phyloP scores from a whole-genome alignment of 768 basidiomycete species.

The Auricularia sp. region DNA sequence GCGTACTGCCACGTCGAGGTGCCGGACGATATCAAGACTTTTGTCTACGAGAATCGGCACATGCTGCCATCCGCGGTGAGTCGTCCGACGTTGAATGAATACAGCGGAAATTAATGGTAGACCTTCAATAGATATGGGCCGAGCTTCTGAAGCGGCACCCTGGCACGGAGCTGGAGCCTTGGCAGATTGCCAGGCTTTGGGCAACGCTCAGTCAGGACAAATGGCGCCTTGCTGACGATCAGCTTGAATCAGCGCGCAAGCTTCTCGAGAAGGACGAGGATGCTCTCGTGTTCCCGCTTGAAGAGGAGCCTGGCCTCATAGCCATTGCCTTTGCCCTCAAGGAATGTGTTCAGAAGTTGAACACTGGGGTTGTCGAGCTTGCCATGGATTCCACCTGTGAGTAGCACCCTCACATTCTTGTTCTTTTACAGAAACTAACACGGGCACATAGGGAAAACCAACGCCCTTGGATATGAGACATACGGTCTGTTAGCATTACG shows the following conservation, averaged over 20 bases:
- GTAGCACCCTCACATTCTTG: background rate
- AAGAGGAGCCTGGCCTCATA: background rate
- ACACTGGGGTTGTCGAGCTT: background rate
- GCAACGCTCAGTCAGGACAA: conserved; percentile 2
- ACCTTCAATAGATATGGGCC: conserved; percentile 1
- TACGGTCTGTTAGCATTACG: no score
- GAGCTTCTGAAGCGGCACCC: background rate
- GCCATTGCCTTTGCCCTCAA: background rate
- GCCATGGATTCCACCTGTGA: conserved; percentile 1
- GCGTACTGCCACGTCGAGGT: conserved; percentile 1
- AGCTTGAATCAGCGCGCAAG: background rate
- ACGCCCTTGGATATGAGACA: background rate
- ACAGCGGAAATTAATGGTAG: background rate
- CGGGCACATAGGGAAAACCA: background rate
- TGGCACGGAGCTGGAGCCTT: background rate
- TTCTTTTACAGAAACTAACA: background rate
- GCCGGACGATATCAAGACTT: background rate
- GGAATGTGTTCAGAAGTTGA: background rate
- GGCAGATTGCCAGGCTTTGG: background rate
- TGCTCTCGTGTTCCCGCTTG: background rate
- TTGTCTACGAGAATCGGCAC: background rate
- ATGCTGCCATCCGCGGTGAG: background rate
- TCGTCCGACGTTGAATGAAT: background rate
- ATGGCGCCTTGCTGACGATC: background rate
- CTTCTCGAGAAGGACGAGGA: background rate